Evolutionary conservation across 306 rosid genomes (phyloP), one percentile per base, ranked within the genome.

Genomic region (Glycine latifolia): DNA sequence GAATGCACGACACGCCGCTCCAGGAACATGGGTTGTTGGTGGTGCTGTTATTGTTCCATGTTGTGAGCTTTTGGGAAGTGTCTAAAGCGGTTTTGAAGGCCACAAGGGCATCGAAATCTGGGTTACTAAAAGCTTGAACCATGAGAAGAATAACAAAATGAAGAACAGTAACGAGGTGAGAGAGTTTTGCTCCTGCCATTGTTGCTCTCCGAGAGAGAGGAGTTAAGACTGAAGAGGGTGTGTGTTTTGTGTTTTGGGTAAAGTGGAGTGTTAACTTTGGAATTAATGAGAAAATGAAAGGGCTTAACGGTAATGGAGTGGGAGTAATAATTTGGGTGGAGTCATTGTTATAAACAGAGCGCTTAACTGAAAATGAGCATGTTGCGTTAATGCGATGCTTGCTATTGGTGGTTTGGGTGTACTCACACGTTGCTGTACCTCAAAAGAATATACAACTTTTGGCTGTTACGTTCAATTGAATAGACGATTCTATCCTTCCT

Each of bases 81-180:
- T 93, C 99, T 0, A 95, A 88, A 78, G 79, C 55, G 8, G 86
- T 67, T 83, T 88, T 95, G 92, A 95, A 95, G 3, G 94, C 82
- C 75, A 91, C 3, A 1, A 95, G 81, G 58, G 96, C 75, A 15
- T 85, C 67, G 5, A 81, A 63, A 81, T 95, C 99, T 26, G 88
- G 82, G 91, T 84, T 77, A 0, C 41, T 2, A 46, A 70, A 84
- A 16, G 85, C 77, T 11, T 67, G 71, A 60, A 81, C 69, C 4
- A 5, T 13, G 49, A 15, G 16, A 52, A 77, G 54, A 37, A 26
- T 26, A 26, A 78, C 44, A 1, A 43, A 82, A 55, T 75, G 86
- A 7, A 65, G 53, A 81, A 83, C 11, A 85, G 47, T 16, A 2
- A 63, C 6, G 81, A 50, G 58, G 59, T 6, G 50, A 26, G 79